Evolutionary conservation across 495 filamentous ascomycete species (phyloP), one percentile per base, ranked within the genome.

Genomic region (Tuber aestivum): DNA sequence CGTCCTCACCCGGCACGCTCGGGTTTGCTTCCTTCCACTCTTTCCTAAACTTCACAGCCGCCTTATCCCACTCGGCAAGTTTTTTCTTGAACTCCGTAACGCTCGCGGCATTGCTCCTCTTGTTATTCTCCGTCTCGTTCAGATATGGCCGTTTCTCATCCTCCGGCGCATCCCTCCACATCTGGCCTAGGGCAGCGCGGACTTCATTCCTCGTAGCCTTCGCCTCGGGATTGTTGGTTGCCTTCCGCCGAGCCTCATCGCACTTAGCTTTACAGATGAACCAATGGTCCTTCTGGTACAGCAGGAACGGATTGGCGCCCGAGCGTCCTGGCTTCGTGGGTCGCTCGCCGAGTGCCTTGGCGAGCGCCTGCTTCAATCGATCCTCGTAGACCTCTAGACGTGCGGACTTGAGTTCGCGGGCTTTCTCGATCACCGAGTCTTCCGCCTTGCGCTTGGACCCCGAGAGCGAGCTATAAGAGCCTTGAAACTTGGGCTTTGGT

Each of bases 241-340:
- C 87, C 35, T 88, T 84, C 68, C 89, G 88, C 8, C 90, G 88
- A 3, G 87, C 87, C 65, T 90, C 89, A 73, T 94, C 92, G 78
- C 92, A 93, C 77, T 89, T 86, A 42, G 85, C 86, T 78, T 93
- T 93, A 81, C 91, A 93, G 72, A 87, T 87, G 37, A 89, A 87
- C 91, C 92, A 97, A 79, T 91, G 88, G 72, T 92, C 92, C 76
- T 93, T 95, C 73, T 92, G 92, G 84, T 88, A 95, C 20, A 93
- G 86, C 27, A 92, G 86, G 85, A 92, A 94, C 5, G 91, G 89
- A 78, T 94, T 95, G 1, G 89, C 88, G 2, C 89, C 89, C 1
- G 89, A 86, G 72, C 92, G 90, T 41, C 87, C 85, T 0, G 95
- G 95, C 73, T 88, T 89, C 70, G 87, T 85, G 0, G 93, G 92